These are phyloP conservation scores for Apiospora arundinis DNA, from an alignment of 2,329 filamentous ascomycete genomes.

Conservation along the genomic window DNA sequence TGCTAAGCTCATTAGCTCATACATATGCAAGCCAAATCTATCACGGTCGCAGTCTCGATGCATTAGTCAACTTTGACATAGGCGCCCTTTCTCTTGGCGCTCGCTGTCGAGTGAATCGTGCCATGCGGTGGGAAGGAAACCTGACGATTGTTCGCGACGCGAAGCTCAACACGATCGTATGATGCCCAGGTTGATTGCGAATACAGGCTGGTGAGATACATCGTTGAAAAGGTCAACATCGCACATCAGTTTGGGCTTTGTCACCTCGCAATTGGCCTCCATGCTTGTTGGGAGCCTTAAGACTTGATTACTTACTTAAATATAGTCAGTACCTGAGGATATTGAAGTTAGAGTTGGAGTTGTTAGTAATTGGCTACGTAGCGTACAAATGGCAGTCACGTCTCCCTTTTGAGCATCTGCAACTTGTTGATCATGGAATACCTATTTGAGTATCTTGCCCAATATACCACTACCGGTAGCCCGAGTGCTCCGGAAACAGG, in stretches of 20 bases:
- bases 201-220: neutral
- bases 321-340: too few species aligned
- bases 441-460: neutral
- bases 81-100: neutral
- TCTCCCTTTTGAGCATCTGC: neutral
- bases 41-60: neutral
- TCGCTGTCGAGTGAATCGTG: neutral
- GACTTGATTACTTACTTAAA: too few species aligned
- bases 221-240: neutral
- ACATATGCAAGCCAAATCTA: neutral
- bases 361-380: neutral
- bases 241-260: too few species aligned
- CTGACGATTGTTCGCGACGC: neutral
- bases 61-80: neutral
- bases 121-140: neutral
- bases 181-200: neutral
- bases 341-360: neutral
- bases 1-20: constrained; percentile 10
- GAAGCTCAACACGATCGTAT: neutral
- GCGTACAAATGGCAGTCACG: neutral
- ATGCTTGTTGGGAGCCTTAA: too few species aligned
- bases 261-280: too few species aligned
- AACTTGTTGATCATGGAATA: neutral
- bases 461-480: neutral
- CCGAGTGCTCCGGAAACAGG: neutral